phyloP scores from a whole-genome alignment of 345 rosid genomes.

The Eucalyptus tenuipes region DNA sequence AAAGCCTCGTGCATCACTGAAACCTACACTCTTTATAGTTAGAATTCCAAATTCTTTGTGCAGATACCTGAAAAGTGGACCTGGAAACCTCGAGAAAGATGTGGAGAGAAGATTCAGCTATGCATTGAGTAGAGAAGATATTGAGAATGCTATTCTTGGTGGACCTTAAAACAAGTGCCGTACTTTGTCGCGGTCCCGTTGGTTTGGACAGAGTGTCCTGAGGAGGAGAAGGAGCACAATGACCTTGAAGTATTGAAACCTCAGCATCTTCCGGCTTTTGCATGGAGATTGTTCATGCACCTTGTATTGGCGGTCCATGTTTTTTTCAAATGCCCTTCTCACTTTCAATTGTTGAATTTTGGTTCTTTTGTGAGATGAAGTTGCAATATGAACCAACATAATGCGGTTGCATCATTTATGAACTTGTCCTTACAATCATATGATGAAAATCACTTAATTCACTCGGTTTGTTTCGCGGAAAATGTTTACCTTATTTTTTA shows the following conservation, averaged over 20 bases:
- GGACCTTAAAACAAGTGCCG: slow-evolving; percentile 40
- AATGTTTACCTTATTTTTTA: not conserved
- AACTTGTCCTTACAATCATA: not conserved
- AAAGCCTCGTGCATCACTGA: not conserved
- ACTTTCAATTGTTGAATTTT: not conserved
- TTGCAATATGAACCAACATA: not conserved
- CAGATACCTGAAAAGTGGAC: slow-evolving; percentile 94
- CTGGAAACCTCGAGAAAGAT: slow-evolving; percentile 83
- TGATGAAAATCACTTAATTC: not conserved
- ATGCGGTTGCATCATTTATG: not conserved
- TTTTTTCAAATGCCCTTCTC: not conserved
- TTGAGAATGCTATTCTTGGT: slow-evolving; percentile 85
- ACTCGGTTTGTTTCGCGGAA: not conserved
- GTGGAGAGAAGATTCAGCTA: slow-evolving; percentile 94
- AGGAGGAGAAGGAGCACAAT: not conserved
- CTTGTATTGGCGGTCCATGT: not conserved
- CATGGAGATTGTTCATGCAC: not conserved
- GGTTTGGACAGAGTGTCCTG: not conserved
- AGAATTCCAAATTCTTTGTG: not conserved
- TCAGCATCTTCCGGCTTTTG: not conserved
- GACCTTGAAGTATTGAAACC: not conserved
- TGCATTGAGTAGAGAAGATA: slow-evolving; percentile 88
- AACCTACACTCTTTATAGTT: not conserved
- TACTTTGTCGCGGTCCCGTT: not conserved
- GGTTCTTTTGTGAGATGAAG: not conserved